Percentiles rank a stretch among this genome's conserved stretches.
phyloP scores from a whole-genome alignment of 371 early-diverging fungal genomes.

The Apophysomyces elegans region DNA sequence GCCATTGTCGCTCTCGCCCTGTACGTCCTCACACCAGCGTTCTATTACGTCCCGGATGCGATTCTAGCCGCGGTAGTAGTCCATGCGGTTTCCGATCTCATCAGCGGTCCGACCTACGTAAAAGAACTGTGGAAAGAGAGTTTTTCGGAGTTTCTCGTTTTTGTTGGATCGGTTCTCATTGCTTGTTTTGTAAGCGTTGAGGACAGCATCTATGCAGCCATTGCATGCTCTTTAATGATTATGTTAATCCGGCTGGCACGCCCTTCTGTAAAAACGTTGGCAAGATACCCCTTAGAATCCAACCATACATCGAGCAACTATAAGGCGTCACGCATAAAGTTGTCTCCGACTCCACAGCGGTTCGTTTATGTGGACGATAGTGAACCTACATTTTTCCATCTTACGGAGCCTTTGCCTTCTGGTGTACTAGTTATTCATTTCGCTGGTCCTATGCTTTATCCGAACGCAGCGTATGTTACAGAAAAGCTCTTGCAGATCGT shows the following conservation, averaged over 20 bases:
- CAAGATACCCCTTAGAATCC: slow-evolving; percentile 11
- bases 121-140: slow-evolving; percentile 42
- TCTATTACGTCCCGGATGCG: slow-evolving; percentile 87
- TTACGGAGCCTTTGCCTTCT: slow-evolving; percentile 18
- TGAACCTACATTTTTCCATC: slow-evolving; percentile 20
- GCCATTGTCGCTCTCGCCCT: slow-evolving; percentile 76
- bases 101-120: slow-evolving; percentile 36
- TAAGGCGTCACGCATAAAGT: neutral
- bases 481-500: slow-evolving; percentile 15
- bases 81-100: slow-evolving; percentile 65
- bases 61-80: slow-evolving; percentile 82
- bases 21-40: slow-evolving; percentile 80
- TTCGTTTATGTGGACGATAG: slow-evolving; percentile 27
- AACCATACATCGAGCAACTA: neutral
- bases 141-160: slow-evolving; percentile 54
- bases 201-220: slow-evolving; percentile 30
- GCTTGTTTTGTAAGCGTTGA: slow-evolving; percentile 58
- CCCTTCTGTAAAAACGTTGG: slow-evolving; percentile 17
- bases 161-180: slow-evolving; percentile 54
- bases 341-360: neutral
- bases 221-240: slow-evolving; percentile 24
- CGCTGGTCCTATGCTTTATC: slow-evolving; percentile 21
- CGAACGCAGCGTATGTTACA: slow-evolving; percentile 24
- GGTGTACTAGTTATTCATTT: slow-evolving; percentile 23
- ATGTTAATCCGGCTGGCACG: slow-evolving; percentile 28